phyloP scores from a whole-genome alignment of 2,329 filamentous ascomycete genomes.

The Ophiostoma himal-ulmi region DNA sequence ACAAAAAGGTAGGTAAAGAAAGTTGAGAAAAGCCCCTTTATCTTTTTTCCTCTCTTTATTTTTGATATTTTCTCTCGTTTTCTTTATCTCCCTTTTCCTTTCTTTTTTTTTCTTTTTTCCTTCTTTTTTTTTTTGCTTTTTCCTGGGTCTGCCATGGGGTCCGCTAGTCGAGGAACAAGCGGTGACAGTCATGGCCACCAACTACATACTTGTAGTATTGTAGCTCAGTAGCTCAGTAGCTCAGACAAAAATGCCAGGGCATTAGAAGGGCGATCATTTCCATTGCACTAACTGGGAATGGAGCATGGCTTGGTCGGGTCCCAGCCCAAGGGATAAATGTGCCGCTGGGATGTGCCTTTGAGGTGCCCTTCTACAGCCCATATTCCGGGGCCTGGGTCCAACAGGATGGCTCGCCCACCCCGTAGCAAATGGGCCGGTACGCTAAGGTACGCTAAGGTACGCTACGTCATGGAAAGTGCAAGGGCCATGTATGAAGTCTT shows the following conservation, averaged over 20 bases:
- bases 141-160: conserved; percentile 18
- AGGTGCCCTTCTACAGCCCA: conserved; percentile 11
- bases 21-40: conserved; percentile 2
- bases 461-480: conserved; percentile 11
- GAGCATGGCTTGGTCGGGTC: conserved; percentile 17
- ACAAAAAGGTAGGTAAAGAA: neutral
- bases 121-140: conserved; percentile 20
- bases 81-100: neutral
- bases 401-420: conserved; percentile 23
- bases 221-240: neutral
- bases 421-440: conserved; percentile 16
- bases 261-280: conserved; percentile 20
- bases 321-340: conserved; percentile 18
- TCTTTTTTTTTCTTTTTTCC: conserved; percentile 14
- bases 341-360: conserved; percentile 15
- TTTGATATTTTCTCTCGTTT: neutral
- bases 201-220: neutral
- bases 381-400: conserved; percentile 21
- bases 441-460: conserved; percentile 20
- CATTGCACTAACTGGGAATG: conserved; percentile 19
- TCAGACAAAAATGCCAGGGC: conserved; percentile 20
- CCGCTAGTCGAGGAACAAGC: conserved; percentile 22
- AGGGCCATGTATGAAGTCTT: neutral
- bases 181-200: conserved; percentile 22
- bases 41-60: neutral